These are phyloP conservation scores for Apiospora malaysiana DNA, from an alignment of 2,329 filamentous ascomycete genomes.

Conservation along the genomic window DNA sequence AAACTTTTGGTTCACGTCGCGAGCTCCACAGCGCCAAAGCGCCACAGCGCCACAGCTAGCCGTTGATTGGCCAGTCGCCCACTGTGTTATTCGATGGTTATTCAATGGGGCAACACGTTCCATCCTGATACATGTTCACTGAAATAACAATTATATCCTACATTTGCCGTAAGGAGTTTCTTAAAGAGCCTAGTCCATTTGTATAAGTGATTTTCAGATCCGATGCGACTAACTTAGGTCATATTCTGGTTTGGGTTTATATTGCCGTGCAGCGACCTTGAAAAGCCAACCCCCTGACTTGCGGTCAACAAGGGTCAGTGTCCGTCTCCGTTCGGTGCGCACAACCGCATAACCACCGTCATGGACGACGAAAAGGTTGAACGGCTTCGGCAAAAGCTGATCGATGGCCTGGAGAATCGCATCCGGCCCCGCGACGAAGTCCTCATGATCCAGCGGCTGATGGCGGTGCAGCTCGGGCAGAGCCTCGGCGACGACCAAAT, in stretches of 20 bases:
- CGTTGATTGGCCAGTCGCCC: neutral
- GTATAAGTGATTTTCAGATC: neutral
- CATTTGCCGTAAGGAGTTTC: neutral
- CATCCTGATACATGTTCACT: neutral
- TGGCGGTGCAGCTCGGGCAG: conserved; percentile 59
- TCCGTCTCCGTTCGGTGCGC: neutral
- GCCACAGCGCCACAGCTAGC: neutral
- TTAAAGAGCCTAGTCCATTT: neutral
- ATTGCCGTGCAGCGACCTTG: neutral
- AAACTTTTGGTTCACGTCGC: conserved; percentile 12
- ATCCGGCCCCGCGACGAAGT: conserved; percentile 64
- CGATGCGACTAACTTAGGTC: neutral
- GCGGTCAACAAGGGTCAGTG: neutral
- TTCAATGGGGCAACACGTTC: neutral
- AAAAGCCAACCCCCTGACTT: conserved; percentile 10
- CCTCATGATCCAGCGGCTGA: conserved; percentile 59
- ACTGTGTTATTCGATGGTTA: neutral
- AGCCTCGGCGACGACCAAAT: conserved; percentile 50
- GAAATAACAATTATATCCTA: neutral
- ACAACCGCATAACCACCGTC: neutral
- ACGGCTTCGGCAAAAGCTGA: conserved; percentile 43
- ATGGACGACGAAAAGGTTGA: conserved; percentile 41
- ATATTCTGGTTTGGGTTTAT: neutral
- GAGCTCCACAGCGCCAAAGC: neutral
- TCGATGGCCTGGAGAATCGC: conserved; percentile 55